Base-by-base conservation (phyloP, 805 yeast species). In the Yamadazyma scolyti region DNA sequence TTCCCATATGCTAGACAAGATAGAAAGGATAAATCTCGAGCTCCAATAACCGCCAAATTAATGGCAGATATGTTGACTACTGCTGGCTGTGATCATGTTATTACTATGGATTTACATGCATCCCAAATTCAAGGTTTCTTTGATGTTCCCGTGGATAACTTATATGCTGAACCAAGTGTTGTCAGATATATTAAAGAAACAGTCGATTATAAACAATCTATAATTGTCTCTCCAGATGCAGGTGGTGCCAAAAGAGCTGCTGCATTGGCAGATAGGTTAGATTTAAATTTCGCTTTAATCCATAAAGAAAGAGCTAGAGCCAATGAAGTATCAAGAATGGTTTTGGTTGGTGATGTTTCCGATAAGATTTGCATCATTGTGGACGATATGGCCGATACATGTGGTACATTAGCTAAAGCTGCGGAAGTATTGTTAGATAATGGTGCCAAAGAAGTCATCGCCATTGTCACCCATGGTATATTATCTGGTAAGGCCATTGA, bases 171-270 rank as follows among this genome's bases (percentile, higher is more conserved):
- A 54, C 97, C 98, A 28, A 77, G 82, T 34, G 94, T 85, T 13
- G 72, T 90, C 28, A 68, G 83, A 45, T 93, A 85, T 57, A 85
- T 90, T 46, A 77, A 74, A 42, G 84, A 78, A 39, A 73, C 77
- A 42, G 65, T 77, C 26, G 60, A 67, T 40, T 60, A 62, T 19
- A 68, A 78, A 37, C 64, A 73, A 31, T 73, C 88, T 7, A 85
- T 88, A 31, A 76, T 90, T 33, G 94, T 90, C 9, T 87, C 96
- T 4, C 98, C 98, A 3, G 98, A 90, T 64, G 98, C 98, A 3
- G 98, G 98, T 47, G 98, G 98, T 37, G 97, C 97, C 33, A 90
- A 90, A 60, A 75, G 98, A 44, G 98, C 89, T 16, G 97, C 97
- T 2, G 79, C 89, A 4, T 66, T 90, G 30, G 97, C 97, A 9